phyloP scores from a whole-genome alignment of 2,329 filamentous ascomycete genomes.

The Pyrenophora tritici-repentis region DNA sequence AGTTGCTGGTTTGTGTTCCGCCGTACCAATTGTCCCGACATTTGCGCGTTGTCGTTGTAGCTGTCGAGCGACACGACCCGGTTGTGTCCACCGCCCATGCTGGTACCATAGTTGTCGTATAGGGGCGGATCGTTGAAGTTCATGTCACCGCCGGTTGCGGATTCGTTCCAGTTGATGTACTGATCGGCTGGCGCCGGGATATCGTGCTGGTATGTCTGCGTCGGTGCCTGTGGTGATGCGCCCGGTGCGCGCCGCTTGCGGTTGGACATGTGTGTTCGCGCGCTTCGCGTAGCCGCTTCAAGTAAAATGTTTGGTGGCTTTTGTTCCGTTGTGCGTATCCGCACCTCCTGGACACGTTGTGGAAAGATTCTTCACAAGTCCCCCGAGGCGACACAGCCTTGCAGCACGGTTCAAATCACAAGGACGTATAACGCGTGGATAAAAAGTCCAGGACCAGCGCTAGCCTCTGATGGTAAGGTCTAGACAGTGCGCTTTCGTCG shows the following conservation, averaged over 20 bases:
- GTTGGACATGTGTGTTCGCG: slow-evolving; percentile 34
- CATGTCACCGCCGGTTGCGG: slow-evolving; percentile 31
- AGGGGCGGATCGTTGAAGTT: slow-evolving; percentile 45
- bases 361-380: slow-evolving; percentile 8
- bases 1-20: slow-evolving; percentile 55
- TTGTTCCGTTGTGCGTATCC: slow-evolving; percentile 11
- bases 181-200: slow-evolving; percentile 45
- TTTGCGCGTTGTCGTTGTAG: slow-evolving; percentile 30
- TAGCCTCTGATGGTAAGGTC: neutral
- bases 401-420: slow-evolving; percentile 3
- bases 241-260: slow-evolving; percentile 78
- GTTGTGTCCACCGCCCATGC: slow-evolving; percentile 29
- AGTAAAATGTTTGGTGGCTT: neutral
- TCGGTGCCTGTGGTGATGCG: slow-evolving; percentile 66
- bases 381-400: slow-evolving; percentile 8
- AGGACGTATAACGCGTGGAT: slow-evolving; percentile 2
- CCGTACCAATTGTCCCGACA: slow-evolving; percentile 53
- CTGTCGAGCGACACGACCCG: slow-evolving; percentile 42
- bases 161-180: slow-evolving; percentile 46
- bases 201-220: slow-evolving; percentile 54
- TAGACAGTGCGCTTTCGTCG: slow-evolving; percentile 3
- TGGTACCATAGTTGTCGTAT: slow-evolving; percentile 39
- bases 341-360: neutral
- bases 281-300: neutral
- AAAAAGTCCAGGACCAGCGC: neutral